Evolutionary conservation across 2,329 filamentous ascomycete species (phyloP).

Genomic region (Fusarium subtropicale): DNA sequence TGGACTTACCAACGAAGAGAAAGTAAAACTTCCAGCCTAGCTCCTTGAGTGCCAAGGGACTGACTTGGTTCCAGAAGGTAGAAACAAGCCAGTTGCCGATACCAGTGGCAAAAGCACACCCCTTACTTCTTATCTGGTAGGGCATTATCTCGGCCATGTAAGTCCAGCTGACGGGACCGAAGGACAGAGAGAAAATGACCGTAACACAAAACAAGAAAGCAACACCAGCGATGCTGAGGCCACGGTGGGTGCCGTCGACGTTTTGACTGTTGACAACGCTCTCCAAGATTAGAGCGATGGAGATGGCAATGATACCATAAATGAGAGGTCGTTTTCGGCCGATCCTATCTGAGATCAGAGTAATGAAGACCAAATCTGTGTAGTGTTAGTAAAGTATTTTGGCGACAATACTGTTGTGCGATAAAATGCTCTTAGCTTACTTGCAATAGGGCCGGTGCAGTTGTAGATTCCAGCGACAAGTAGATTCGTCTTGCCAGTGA

Average conservation of each 20-base stretch:
- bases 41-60: constrained; percentile 60
- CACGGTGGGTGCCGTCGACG: constrained; percentile 49
- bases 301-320: constrained; percentile 69
- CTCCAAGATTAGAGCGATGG: constrained; percentile 68
- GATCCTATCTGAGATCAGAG: constrained; percentile 68
- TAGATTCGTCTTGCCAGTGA: constrained; percentile 63
- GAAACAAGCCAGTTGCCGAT: constrained; percentile 46
- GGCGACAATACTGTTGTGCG: background rate
- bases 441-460: constrained; percentile 65
- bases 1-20: constrained; percentile 49
- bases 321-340: constrained; percentile 74
- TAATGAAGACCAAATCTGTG: constrained; percentile 65
- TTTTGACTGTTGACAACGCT: constrained; percentile 66
- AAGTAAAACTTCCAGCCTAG: constrained; percentile 55
- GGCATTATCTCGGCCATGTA: constrained; percentile 73
- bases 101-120: constrained; percentile 44
- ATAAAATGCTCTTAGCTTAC: constrained; percentile 29
- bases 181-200: constrained; percentile 64
- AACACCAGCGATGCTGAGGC: constrained; percentile 67
- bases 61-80: constrained; percentile 68
- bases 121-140: constrained; percentile 65
- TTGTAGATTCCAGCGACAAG: constrained; percentile 72
- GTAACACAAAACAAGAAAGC: constrained; percentile 69
- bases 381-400: background rate
- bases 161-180: constrained; percentile 66